Percentiles rank a stretch among this genome's conserved stretches.
Conservation (phyloP, 2,329 filamentous ascomycete species). For the Didymella lethalis region DNA sequence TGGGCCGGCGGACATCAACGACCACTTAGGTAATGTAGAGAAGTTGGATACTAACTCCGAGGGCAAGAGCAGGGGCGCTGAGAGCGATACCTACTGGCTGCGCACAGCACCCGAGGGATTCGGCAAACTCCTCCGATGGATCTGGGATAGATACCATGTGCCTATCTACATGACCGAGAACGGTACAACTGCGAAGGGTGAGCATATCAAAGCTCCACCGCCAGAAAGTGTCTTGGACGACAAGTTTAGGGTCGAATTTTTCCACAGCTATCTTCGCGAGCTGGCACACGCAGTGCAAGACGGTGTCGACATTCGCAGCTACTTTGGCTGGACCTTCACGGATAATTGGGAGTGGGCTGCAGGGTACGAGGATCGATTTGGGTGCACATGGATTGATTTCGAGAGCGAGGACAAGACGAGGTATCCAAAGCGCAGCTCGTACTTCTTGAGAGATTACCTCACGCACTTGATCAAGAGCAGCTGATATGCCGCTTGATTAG, state of each 20-base stretch:
- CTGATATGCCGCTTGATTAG: no score
- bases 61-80: conserved; percentile 44
- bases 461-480: conserved; percentile 3
- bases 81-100: conserved; percentile 54
- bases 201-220: conserved; percentile 40
- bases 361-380: conserved; percentile 53
- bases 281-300: conserved; percentile 50
- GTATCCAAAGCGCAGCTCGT: conserved; percentile 46
- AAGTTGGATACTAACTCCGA: conserved; percentile 43
- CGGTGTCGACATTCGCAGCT: conserved; percentile 52
- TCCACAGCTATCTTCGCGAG: conserved; percentile 50
- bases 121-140: conserved; percentile 51
- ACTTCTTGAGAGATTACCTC: conserved; percentile 23
- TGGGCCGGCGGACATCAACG: conserved; percentile 49
- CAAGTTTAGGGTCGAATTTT: conserved; percentile 52
- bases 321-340: conserved; percentile 55
- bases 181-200: conserved; percentile 49
- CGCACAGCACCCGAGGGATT: conserved; percentile 49
- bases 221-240: conserved; percentile 51
- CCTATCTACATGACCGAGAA: conserved; percentile 57
- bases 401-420: conserved; percentile 49
- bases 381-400: conserved; percentile 54
- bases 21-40: conserved; percentile 54
- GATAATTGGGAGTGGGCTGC: conserved; percentile 58
- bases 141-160: conserved; percentile 52